A percentile compares a stretch with the other conserved stretches of the same genome.
phyloP scores from a whole-genome alignment of 2,329 filamentous ascomycete species.

The Ophiostoma ips region DNA sequence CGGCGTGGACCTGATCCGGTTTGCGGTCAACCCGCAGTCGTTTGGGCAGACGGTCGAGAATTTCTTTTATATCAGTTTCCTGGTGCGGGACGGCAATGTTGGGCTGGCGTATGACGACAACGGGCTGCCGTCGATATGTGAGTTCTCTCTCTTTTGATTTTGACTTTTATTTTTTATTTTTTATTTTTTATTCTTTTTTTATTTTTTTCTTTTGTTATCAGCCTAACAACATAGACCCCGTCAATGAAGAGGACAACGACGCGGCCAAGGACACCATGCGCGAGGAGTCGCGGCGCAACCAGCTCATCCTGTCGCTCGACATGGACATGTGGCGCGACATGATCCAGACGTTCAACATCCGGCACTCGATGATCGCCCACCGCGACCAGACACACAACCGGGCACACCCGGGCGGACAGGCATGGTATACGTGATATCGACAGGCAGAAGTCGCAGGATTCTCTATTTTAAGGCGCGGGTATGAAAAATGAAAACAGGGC shows the following conservation, averaged over 20 bases:
- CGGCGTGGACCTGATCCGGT: slow-evolving; percentile 68
- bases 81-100: slow-evolving; percentile 74
- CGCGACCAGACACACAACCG: slow-evolving; percentile 32
- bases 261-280: slow-evolving; percentile 11
- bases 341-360: slow-evolving; percentile 61
- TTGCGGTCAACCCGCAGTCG: slow-evolving; percentile 76
- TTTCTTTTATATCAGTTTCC: slow-evolving; percentile 88
- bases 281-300: slow-evolving; percentile 40
- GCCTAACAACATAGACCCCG: slow-evolving; percentile 23
- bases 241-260: slow-evolving; percentile 32
- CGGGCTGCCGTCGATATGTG: slow-evolving; percentile 49
- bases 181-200: not conserved
- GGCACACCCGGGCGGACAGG: slow-evolving; percentile 8
- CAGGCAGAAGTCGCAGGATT: no score
- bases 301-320: slow-evolving; percentile 80
- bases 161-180: slow-evolving; percentile 45
- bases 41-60: slow-evolving; percentile 96
- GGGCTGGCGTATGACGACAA: slow-evolving; percentile 60
- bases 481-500: no score
- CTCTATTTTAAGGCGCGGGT: no score
- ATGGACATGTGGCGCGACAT: slow-evolving; percentile 71
- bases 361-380: slow-evolving; percentile 73
- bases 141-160: no score
- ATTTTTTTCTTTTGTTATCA: not conserved
- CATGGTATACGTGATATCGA: slow-evolving; percentile 10